A percentile compares a stretch with the other conserved stretches of the same genome.
phyloP scores from a whole-genome alignment of 768 basidiomycete species.

The Lentinula edodes region DNA sequence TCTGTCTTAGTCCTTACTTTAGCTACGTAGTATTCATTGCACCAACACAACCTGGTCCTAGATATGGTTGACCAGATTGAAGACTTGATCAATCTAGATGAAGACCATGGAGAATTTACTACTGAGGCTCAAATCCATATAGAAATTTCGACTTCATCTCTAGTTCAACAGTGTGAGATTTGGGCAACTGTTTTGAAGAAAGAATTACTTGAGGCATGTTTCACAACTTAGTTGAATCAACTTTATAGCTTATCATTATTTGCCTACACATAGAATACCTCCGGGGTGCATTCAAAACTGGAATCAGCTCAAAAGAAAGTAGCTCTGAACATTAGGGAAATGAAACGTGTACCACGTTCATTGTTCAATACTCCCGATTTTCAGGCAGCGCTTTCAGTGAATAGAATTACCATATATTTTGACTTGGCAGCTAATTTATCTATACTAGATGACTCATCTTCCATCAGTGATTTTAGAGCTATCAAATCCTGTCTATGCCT shows the following conservation, averaged over 20 bases:
- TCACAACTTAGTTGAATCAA: neutral
- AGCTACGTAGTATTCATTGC: neutral
- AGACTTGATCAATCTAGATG: neutral
- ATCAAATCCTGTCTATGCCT: neutral
- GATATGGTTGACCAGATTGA: neutral
- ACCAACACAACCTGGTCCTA: neutral
- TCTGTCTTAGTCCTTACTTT: neutral
- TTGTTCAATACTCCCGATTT: neutral
- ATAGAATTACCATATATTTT: neutral
- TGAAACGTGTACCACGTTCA: neutral
- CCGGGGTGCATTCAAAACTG: neutral
- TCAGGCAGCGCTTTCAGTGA: neutral
- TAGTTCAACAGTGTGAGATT: too few species aligned
- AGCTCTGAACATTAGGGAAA: neutral
- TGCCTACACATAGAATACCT: neutral
- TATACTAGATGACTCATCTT: neutral
- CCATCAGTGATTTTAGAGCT: neutral
- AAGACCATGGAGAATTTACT: neutral
- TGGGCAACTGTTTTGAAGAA: too few species aligned
- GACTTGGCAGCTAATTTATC: neutral
- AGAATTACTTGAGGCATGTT: too few species aligned
- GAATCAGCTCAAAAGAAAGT: neutral
- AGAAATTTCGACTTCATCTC: neutral
- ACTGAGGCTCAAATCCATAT: neutral
- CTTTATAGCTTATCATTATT: neutral